Evolutionary conservation across 805 yeast genomes (phyloP).

Genomic region (Candida cerambycidarum): DNA sequence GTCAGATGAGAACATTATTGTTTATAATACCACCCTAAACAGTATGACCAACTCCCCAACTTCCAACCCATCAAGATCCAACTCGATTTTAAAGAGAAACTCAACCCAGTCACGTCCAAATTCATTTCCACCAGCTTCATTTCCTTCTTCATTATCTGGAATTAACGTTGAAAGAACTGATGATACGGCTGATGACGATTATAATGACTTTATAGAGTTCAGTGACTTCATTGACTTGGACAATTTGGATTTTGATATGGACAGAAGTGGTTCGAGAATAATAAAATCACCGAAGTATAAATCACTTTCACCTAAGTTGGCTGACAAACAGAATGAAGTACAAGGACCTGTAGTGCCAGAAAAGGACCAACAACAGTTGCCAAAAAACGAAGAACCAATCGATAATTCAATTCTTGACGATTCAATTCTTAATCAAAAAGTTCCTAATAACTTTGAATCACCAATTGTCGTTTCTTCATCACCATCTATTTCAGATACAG

Average conservation of each 20-base stretch:
- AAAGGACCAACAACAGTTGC: too few relatives aligned
- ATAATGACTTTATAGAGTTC: constrained; percentile 38
- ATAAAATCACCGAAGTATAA: constrained; percentile 3
- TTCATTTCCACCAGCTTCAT: neutral
- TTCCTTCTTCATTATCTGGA: neutral
- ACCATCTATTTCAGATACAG: constrained; percentile 15
- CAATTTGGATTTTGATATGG: constrained; percentile 15
- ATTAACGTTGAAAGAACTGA: neutral
- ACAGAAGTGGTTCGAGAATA: constrained; percentile 1
- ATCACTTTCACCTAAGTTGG: neutral
- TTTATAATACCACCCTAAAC: constrained; percentile 17
- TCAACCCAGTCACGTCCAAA: constrained; percentile 2
- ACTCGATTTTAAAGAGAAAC: constrained; percentile 37
- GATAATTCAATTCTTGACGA: constrained; percentile 1
- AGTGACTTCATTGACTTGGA: constrained; percentile 42
- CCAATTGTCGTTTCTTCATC: constrained; percentile 16
- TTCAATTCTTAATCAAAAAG: constrained; percentile 1
- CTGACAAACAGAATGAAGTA: neutral
- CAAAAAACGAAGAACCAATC: too few relatives aligned
- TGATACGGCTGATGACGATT: constrained; percentile 8
- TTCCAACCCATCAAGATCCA: constrained; percentile 30
- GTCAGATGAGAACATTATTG: constrained; percentile 40
- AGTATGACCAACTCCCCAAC: constrained; percentile 12
- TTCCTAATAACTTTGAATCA: constrained; percentile 1
- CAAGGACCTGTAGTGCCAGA: too few relatives aligned